Base-by-base conservation (phyloP, 2,329 filamentous ascomycete genomes). In the Pyricularia grisea region DNA sequence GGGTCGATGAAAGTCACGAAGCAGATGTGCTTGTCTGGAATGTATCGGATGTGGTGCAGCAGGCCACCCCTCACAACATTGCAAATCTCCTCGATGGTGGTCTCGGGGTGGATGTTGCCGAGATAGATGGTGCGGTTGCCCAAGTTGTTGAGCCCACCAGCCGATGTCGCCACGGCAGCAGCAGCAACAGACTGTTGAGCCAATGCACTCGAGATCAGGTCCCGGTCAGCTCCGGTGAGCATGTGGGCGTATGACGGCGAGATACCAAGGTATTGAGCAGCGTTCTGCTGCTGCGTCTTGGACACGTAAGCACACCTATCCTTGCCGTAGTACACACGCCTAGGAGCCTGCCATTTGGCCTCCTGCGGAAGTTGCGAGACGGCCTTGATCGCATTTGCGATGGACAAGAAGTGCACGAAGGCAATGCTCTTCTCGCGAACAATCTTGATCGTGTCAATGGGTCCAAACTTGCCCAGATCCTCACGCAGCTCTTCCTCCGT, bases 1-100 rank as follows among this genome's bases (percentile, higher is more conserved):
- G 95, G 95, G 77, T 99, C 95, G 79, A 99, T 98, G 81, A 99
- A 99, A 1, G 95, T 99, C 69, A 99, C 95, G 77, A 99, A 99
- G 85, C 95, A 99, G 74, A 99, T 99, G 81, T 99, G 95, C 87
- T 99, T 99, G 83, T 99, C 95, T 7, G 95, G 95, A 75, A 99
- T 99, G 81, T 98, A 99, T 74, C 95, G 93, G 79, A 99, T 97
- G 79, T 99, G 95, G 79, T 99, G 95, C 75, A 99, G 85, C 73
- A 99, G 87, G 74, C 95, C 95, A 70, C 95, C 95, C 72, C 95
- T 89, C 68, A 99, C 95, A 69, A 99, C 95, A 77, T 99, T 99
- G 86, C 95, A 99, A 78, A 99, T 99, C 82, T 99, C 95, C 82
- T 99, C 95, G 74, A 98, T 97, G 1, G 94, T 98, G 1, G 95